Base-by-base conservation (phyloP, 2,329 filamentous ascomycete species). In the Penicillium nordicum region DNA sequence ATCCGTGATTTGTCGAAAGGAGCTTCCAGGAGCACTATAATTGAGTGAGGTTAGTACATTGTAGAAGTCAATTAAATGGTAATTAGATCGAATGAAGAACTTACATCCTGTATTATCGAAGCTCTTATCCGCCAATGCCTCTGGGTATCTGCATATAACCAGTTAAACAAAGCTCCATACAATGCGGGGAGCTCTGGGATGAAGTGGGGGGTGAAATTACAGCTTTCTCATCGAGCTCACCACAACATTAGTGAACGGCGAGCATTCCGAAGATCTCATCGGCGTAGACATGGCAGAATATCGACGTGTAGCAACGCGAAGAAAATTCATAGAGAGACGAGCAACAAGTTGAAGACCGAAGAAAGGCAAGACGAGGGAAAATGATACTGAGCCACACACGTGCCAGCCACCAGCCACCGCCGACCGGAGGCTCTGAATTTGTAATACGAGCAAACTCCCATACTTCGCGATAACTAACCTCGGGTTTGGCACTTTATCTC, bases 81-180 rank as follows among this genome's bases (percentile, higher is more conserved):
- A 40, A 38, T 47, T 16, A 1, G 5, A 12, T 23, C 21, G 14
- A 11, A 1, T 3, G n/a, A 53, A 7, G 11, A 34, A 54, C 79
- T 66, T 71, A 84, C 84, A 73, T 53, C 94, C 94, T n/a, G 95
- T 96, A 70, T 99, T 99, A 73, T 99, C 94, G 83, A 92, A 99
- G 63, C 88, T 86, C 65, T 87, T 88, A 71, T 97, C 94, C 10
- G 94, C 94, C 41, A 97, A 80, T 58, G 86, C 85, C 70, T 95
- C 90, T 0, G 94, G 94, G 71, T 96, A 99, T 57, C 92, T 94
- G 61, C 55, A 53, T 49, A 27, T 40, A 32, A 16, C n/a, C 44
- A 52, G 52, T 51, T 63, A 46, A 42, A 40, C 21, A 38, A 52
- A 58, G 55, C 50, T 60, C 30, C 37, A 55, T 49, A 11, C 5